These are phyloP conservation scores for Sarocladium strictum DNA, from an alignment of 2,329 filamentous ascomycete species.

Conservation along the genomic window DNA sequence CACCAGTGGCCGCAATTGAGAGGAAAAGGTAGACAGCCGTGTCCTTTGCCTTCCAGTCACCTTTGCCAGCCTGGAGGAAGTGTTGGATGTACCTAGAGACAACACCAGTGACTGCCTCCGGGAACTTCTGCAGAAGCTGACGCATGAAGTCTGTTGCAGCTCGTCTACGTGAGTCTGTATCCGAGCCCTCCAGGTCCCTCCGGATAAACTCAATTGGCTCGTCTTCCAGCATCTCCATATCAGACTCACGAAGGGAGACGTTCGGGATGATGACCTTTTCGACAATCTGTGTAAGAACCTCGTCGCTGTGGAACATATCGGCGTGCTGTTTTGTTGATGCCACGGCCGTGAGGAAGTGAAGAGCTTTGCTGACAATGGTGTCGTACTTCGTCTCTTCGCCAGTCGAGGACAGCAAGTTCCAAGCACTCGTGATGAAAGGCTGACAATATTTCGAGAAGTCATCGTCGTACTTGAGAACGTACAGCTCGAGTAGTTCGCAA, in stretches of 20 bases:
- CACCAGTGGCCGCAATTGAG: constrained; percentile 87
- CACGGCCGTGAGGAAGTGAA: constrained; percentile 91
- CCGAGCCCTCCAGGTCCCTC: constrained; percentile 89
- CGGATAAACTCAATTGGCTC: constrained; percentile 98
- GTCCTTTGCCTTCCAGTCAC: constrained; percentile 95
- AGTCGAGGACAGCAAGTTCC: constrained; percentile 82
- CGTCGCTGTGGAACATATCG: constrained; percentile 75
- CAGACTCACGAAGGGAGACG: constrained; percentile 82
- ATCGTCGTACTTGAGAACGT: constrained; percentile 92
- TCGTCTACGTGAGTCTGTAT: constrained; percentile 85
- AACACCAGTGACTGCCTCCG: constrained; percentile 76
- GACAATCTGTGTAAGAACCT: constrained; percentile 76
- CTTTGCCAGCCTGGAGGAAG: constrained; percentile 73
- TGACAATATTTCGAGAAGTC: constrained; percentile 77
- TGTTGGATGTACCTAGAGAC: constrained; percentile 82
- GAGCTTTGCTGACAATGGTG: constrained; percentile 84
- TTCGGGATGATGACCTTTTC: constrained; percentile 96
- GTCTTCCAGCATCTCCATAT: constrained; percentile 94
- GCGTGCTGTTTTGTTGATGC: constrained; percentile 74
- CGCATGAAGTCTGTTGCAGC: constrained; percentile 93
- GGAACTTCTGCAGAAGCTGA: constrained; percentile 83
- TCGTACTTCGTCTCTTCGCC: constrained; percentile 91
- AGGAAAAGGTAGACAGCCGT: constrained; percentile 97
- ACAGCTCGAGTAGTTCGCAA: constrained; percentile 83
- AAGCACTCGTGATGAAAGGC: constrained; percentile 83